A percentile compares a stretch with the other conserved stretches of the same genome.
Conservation (phyloP, 768 basidiomycete genomes). For the Pholiota molesta region DNA sequence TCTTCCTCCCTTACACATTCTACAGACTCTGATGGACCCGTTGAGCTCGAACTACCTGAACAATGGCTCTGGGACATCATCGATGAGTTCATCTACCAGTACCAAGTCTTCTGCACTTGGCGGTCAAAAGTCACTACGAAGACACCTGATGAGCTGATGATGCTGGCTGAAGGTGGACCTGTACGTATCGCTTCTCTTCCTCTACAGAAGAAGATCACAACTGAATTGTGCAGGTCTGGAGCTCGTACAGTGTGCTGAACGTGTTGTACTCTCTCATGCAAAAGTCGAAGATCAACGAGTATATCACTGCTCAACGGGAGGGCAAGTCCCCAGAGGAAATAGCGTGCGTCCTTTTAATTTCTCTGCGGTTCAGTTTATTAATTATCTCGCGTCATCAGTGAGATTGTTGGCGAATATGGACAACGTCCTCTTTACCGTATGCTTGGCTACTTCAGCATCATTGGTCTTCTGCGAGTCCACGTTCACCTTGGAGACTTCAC, state of each 20-base stretch:
- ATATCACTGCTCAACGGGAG: constrained; percentile 79
- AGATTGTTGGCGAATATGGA: constrained; percentile 91
- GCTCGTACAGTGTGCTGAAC: constrained; percentile 96
- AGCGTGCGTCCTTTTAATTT: constrained; percentile 53
- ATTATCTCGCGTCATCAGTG: constrained; percentile 43
- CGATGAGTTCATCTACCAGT: constrained; percentile 98
- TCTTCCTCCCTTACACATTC: constrained; percentile 1
- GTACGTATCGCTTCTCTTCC: constrained; percentile 39
- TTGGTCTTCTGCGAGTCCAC: constrained; percentile 94
- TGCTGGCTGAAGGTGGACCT: constrained; percentile 76
- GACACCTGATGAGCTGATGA: constrained; percentile 83
- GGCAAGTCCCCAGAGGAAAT: constrained; percentile 85
- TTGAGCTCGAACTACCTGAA: constrained; percentile 90
- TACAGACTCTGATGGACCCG: constrained; percentile 93
- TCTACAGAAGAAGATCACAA: not conserved
- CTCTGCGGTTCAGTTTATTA: constrained; percentile 4
- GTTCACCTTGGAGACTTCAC: constrained; percentile 95
- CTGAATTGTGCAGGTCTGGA: constrained; percentile 72
- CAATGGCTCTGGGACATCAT: constrained; percentile 99
- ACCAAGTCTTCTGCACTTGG: constrained; percentile 95
- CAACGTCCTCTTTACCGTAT: constrained; percentile 88
- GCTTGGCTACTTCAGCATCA: constrained; percentile 96
- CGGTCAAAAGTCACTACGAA: constrained; percentile 83
- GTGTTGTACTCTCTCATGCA: constrained; percentile 98
- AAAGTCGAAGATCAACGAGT: constrained; percentile 95